Conservation (phyloP, 352 stramenopile genomes). For the Albugo candida region DNA sequence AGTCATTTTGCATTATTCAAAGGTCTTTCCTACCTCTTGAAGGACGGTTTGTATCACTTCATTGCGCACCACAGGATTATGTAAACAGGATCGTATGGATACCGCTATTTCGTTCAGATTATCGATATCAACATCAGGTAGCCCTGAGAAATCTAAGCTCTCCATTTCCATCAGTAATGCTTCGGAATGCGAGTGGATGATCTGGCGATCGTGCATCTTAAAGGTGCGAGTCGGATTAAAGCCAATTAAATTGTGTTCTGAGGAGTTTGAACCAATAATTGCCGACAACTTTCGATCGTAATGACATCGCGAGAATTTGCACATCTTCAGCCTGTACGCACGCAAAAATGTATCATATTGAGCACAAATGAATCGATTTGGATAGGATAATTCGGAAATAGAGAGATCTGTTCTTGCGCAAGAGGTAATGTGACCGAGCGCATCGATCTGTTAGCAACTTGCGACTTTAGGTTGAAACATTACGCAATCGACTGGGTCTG, state of each 20-base stretch:
- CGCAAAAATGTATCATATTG: not conserved
- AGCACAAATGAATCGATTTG: not conserved
- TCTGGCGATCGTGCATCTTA: too few relatives aligned
- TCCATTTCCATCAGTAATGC: not conserved
- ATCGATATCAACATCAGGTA: too few relatives aligned
- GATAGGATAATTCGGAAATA: constrained; percentile 72
- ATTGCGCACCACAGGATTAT: too few relatives aligned
- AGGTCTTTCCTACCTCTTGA: too few relatives aligned
- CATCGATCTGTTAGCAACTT: too few relatives aligned
- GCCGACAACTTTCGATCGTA: not conserved
- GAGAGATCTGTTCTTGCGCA: constrained; percentile 63
- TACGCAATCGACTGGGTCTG: constrained; percentile 48
- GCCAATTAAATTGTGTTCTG: not conserved
- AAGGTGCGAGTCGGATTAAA: too few relatives aligned
- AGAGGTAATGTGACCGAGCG: constrained; percentile 17
- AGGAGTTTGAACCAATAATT: not conserved
- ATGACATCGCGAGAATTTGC: constrained; percentile 50
- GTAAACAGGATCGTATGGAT: too few relatives aligned
- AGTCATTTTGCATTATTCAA: too few relatives aligned
- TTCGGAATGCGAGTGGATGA: constrained; percentile 1
- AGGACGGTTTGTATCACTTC: too few relatives aligned
- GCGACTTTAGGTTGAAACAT: constrained; percentile 33
- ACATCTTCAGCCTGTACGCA: constrained; percentile 49
- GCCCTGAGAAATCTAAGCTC: not conserved
- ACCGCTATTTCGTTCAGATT: too few relatives aligned